These are phyloP conservation scores for Fraxinus albicans DNA, from an alignment of 305 asterid genomes.

Conservation along the genomic window DNA sequence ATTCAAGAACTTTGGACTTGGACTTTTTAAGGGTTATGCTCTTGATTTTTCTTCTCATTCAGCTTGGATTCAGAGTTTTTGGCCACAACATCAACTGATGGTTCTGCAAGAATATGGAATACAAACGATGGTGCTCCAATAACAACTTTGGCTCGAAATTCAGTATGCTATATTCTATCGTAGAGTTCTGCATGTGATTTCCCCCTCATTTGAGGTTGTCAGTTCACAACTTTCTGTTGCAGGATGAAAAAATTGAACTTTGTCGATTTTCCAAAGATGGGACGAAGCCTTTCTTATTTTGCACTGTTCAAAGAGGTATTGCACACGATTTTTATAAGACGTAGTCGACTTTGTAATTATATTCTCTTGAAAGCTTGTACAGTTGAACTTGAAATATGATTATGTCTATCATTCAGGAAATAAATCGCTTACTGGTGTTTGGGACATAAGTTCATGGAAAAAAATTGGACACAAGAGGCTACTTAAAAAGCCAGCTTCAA, in stretches of 20 bases:
- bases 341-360: slow-evolving; percentile 8
- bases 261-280: slow-evolving; percentile 97
- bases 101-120: slow-evolving; percentile 92
- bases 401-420: slow-evolving; percentile 52
- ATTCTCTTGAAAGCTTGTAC: slow-evolving; percentile 17
- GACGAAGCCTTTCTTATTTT: slow-evolving; percentile 85
- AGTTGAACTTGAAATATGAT: slow-evolving; percentile 22
- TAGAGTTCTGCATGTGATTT: slow-evolving; percentile 1
- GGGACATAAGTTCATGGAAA: slow-evolving; percentile 85
- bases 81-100: slow-evolving; percentile 91
- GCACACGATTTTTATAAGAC: slow-evolving; percentile 1
- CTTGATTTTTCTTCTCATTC: slow-evolving; percentile 30
- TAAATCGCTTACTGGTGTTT: slow-evolving; percentile 68
- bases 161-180: slow-evolving; percentile 51
- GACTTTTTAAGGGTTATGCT: slow-evolving; percentile 21
- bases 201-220: slow-evolving; percentile 16
- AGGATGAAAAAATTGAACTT: slow-evolving; percentile 88
- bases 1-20: slow-evolving; percentile 1
- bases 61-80: slow-evolving; percentile 89
- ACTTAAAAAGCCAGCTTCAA: slow-evolving; percentile 69
- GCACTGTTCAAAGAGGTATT: slow-evolving; percentile 72
- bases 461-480: slow-evolving; percentile 82
- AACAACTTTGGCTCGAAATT: slow-evolving; percentile 60
- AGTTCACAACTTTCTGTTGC: slow-evolving; percentile 20
- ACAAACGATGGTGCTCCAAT: slow-evolving; percentile 75